A percentile compares a stretch with the other conserved stretches of the same genome.
Evolutionary conservation across 106 monocot species (phyloP).

Genomic region (Acorus gramineus): DNA sequence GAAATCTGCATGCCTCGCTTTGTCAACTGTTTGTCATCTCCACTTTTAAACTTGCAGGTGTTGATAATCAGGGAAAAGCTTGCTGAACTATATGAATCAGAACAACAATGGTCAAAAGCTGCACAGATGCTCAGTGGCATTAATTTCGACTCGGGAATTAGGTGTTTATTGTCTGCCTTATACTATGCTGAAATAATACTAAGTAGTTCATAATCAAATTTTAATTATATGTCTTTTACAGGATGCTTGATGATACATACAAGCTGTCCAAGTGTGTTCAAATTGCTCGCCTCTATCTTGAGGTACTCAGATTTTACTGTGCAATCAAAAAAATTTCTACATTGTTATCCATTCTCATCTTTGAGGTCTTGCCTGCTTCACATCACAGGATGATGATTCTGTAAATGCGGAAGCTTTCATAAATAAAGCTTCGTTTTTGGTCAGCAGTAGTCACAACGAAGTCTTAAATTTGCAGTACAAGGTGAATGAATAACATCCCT

Average conservation of each 20-base stretch:
- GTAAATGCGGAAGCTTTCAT: slow-evolving; percentile 93
- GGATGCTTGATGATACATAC: slow-evolving; percentile 90
- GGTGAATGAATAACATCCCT: slow-evolving; percentile 21
- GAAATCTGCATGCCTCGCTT: too few species aligned
- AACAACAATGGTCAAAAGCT: slow-evolving; percentile 95
- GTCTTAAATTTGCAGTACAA: slow-evolving; percentile 92
- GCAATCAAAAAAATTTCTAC: too few species aligned
- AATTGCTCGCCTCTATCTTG: slow-evolving; percentile 96
- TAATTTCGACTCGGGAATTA: slow-evolving; percentile 91
- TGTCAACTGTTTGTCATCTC: too few species aligned
- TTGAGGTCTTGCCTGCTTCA: slow-evolving; percentile 1
- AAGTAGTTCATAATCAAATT: too few species aligned
- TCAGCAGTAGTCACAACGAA: slow-evolving; percentile 81
- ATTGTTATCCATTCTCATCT: not conserved
- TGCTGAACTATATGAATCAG: slow-evolving; percentile 94
- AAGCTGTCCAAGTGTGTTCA: slow-evolving; percentile 96
- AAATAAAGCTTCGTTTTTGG: slow-evolving; percentile 98
- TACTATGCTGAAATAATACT: not conserved
- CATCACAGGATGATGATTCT: slow-evolving; percentile 87
- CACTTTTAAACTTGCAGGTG: slow-evolving; percentile 40
- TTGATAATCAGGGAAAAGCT: slow-evolving; percentile 91
- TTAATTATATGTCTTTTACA: slow-evolving; percentile 5
- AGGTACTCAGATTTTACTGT: slow-evolving; percentile 26
- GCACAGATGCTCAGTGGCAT: slow-evolving; percentile 99
- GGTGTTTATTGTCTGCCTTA: slow-evolving; percentile 24